Percentiles rank a stretch among this genome's conserved stretches.
phyloP scores from a whole-genome alignment of 441 rosid genomes.

The Croton laevigatus region DNA sequence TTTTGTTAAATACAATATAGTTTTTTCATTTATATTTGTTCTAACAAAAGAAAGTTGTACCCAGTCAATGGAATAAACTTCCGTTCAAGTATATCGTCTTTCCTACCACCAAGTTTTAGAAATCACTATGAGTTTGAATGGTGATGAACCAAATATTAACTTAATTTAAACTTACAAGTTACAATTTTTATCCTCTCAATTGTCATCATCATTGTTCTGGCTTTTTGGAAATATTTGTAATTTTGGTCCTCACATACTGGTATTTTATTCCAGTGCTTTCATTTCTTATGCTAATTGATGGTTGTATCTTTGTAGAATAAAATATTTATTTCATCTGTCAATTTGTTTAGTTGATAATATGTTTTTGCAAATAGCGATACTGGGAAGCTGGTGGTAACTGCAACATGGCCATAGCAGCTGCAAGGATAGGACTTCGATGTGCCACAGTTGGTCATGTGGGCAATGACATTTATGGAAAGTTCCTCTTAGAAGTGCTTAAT shows the following conservation, averaged over 20 bases:
- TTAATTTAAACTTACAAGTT: neutral
- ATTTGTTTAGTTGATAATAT: neutral
- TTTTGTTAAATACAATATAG: too few species aligned
- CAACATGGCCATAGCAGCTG: conserved; percentile 94
- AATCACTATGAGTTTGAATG: neutral
- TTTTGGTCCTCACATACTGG: neutral
- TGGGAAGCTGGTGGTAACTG: conserved; percentile 99
- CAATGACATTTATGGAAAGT: conserved; percentile 75
- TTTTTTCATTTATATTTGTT: too few species aligned
- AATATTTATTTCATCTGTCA: neutral
- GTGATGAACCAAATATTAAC: neutral
- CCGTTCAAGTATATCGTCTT: neutral
- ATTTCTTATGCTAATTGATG: neutral
- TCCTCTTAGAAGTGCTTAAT: conserved; percentile 74
- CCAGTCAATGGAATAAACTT: neutral
- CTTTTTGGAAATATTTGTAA: neutral
- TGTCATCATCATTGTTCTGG: neutral
- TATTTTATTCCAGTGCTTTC: neutral
- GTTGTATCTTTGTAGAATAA: neutral
- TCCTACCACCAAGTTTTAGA: neutral
- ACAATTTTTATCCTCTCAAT: neutral
- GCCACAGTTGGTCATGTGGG: conserved; percentile 85
- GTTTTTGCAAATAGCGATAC: conserved; percentile 42
- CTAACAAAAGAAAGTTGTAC: neutral
- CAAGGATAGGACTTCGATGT: conserved; percentile 85